A percentile compares a stretch with the other conserved stretches of the same genome.
Evolutionary conservation across 306 rosid genomes (phyloP).

Genomic region (Pyrus bretschneideri): DNA sequence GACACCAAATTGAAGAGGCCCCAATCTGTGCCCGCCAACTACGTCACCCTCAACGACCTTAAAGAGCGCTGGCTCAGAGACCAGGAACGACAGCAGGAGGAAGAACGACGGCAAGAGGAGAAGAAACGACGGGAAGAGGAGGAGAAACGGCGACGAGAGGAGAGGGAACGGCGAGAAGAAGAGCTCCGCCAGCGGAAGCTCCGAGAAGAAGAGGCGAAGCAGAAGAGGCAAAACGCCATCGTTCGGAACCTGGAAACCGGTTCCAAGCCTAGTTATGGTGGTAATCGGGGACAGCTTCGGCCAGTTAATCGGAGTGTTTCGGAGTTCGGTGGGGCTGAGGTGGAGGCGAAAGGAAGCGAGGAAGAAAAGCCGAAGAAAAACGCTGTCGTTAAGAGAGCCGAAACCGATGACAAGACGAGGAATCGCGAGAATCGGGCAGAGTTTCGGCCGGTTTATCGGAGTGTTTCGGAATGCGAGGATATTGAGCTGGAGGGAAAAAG

Average conservation of each 20-base stretch:
- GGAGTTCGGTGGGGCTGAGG: not conserved
- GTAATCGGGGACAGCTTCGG: not conserved
- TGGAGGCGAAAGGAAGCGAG: not conserved
- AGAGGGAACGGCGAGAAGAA: not conserved
- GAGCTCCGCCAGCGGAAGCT: conserved; percentile 11
- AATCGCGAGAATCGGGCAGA: not conserved
- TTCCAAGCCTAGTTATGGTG: not conserved
- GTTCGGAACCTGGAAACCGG: not conserved
- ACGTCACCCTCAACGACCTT: conserved; percentile 47
- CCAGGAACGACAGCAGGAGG: conserved; percentile 2
- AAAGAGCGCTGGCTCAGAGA: conserved; percentile 49
- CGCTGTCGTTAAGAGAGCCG: not conserved
- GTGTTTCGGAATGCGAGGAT: not conserved
- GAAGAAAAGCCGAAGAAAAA: not conserved
- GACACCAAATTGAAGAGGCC: not conserved
- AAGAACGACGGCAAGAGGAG: not conserved
- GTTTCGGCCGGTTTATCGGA: not conserved
- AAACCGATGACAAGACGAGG: not conserved
- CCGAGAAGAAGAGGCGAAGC: not conserved
- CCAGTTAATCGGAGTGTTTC: not conserved
- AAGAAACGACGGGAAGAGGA: not conserved
- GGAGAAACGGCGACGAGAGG: not conserved
- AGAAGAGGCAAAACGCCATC: not conserved
- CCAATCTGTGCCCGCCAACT: conserved; percentile 47
- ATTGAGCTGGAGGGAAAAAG: conserved; percentile 1